These are phyloP conservation scores for Eucalyptus regnans DNA, from an alignment of 345 rosid genomes.

Conservation along the genomic window DNA sequence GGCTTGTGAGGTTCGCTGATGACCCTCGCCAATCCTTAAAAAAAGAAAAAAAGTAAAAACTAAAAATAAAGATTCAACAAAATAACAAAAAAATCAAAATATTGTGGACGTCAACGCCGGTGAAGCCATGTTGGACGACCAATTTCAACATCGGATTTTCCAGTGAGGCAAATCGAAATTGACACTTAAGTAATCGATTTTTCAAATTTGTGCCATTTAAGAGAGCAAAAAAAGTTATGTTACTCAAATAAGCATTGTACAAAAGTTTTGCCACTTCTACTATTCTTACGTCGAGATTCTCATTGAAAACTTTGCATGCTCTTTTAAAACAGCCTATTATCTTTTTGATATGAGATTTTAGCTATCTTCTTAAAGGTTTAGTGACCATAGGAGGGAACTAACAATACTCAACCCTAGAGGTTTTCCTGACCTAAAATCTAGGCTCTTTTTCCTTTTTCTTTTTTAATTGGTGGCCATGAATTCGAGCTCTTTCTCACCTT, in stretches of 20 bases:
- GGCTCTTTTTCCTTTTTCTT: not conserved
- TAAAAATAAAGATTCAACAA: no score
- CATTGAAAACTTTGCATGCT: not conserved
- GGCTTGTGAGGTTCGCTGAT: fast-evolving
- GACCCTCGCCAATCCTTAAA: fast-evolving
- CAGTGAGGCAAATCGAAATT: no score
- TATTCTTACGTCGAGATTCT: not conserved
- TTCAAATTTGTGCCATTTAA: no score
- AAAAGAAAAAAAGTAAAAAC: no score
- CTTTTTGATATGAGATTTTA: not conserved
- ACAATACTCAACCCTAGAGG: not conserved
- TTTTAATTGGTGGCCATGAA: not conserved
- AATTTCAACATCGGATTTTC: fast-evolving
- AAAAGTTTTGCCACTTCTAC: no score
- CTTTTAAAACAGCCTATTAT: not conserved
- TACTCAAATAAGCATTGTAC: fast-evolving
- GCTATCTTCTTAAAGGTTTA: not conserved
- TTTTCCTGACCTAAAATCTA: not conserved
- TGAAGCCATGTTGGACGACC: fast-evolving
- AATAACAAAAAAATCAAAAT: no score
- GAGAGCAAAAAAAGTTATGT: no score
- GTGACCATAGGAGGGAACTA: not conserved
- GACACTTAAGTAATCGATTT: no score
- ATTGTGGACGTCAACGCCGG: fast-evolving
- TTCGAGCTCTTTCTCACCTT: not conserved